These are phyloP conservation scores for Nicotiana obtusifolia DNA, from an alignment of 257 asterid genomes.

Conservation along the genomic window DNA sequence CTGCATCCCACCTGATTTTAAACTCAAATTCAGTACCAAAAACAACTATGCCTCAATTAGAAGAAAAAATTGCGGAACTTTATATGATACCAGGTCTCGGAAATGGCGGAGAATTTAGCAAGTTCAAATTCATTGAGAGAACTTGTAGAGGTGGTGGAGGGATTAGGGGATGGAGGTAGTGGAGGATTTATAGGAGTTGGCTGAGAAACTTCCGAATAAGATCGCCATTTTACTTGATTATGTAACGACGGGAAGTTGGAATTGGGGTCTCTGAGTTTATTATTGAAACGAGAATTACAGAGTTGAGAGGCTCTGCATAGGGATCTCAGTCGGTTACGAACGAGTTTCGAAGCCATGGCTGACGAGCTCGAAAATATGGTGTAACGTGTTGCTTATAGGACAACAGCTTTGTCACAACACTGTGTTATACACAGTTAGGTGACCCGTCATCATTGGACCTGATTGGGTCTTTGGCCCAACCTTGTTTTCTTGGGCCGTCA, in stretches of 20 bases:
- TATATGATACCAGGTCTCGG: slow-evolving; percentile 59
- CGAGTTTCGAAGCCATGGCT: slow-evolving; percentile 46
- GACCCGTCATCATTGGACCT: background rate
- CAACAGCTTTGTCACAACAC: background rate
- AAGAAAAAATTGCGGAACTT: background rate
- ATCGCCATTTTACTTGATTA: slow-evolving; percentile 23
- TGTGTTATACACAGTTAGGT: background rate
- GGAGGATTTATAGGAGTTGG: slow-evolving; percentile 26
- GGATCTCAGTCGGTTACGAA: slow-evolving; percentile 33
- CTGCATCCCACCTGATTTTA: slow-evolving; percentile 82
- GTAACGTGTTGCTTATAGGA: background rate
- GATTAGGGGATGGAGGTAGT: slow-evolving; percentile 2
- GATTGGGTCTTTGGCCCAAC: background rate
- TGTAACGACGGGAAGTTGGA: background rate
- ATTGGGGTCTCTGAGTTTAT: slow-evolving; percentile 6
- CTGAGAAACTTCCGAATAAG: slow-evolving; percentile 35
- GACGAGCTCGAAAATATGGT: background rate
- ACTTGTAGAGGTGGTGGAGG: slow-evolving; percentile 20
- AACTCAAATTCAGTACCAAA: background rate
- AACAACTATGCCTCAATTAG: background rate
- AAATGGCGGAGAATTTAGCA: slow-evolving; percentile 56
- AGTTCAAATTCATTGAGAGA: slow-evolving; percentile 71
- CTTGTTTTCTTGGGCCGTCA: background rate
- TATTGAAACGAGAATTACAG: background rate
- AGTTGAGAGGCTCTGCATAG: slow-evolving; percentile 17